These are phyloP conservation scores for Debaryomycetaceae sp. DNA, from an alignment of 1,139 yeast genomes.

Conservation along the genomic window DNA sequence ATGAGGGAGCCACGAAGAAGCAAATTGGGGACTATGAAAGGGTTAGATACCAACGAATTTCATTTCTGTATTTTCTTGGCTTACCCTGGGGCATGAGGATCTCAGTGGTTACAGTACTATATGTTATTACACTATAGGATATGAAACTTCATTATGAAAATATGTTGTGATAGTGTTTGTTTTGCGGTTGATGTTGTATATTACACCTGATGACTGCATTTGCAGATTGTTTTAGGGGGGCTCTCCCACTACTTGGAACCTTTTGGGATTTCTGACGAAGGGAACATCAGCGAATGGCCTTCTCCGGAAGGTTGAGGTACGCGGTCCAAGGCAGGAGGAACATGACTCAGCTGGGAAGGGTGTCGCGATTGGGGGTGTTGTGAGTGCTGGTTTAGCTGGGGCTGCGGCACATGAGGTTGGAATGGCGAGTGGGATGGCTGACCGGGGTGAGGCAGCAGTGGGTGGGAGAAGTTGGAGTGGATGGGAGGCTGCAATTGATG, in stretches of 20 bases:
- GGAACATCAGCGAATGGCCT: background rate
- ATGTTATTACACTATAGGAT: no score
- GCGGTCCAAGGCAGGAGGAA: background rate
- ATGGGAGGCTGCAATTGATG: constrained; percentile 2
- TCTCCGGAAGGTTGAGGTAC: background rate
- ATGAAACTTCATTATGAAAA: no score
- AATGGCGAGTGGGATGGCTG: background rate
- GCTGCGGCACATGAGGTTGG: background rate
- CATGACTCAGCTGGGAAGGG: background rate
- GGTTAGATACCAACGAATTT: no score
- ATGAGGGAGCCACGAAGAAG: no score
- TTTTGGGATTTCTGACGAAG: background rate
- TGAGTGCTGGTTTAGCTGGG: constrained; percentile 3
- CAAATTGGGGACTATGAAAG: no score
- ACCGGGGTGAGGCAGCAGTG: background rate
- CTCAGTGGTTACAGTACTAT: no score
- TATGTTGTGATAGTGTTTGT: no score
- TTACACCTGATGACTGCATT: no score
- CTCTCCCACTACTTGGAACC: background rate
- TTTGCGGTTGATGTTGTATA: no score
- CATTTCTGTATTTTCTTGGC: no score
- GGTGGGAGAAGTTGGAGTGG: constrained; percentile 2
- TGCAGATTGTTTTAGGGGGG: no score
- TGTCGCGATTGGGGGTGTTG: background rate
- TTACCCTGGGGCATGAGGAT: no score